Evolutionary conservation across 2,329 filamentous ascomycete genomes (phyloP), one percentile per base, ranked within the genome.

Genomic region (Exophiala xenobiotica): DNA sequence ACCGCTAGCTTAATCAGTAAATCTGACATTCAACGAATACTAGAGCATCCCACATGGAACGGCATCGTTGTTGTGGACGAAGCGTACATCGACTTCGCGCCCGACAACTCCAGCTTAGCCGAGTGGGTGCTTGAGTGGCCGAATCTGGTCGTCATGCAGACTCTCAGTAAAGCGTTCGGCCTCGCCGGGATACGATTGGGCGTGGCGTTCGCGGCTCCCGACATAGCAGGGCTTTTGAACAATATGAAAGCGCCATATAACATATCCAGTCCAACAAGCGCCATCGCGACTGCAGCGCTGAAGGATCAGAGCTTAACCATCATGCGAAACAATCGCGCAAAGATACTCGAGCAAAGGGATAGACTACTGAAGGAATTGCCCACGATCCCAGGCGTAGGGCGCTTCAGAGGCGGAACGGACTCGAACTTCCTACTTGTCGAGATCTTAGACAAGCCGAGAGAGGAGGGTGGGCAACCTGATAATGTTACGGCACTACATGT

Each of bases 81-180:
- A 73, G 93, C 93, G 14, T 99, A 99, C 72, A 84, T 99, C 63
- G 93, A 99, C 72, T 99, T 97, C 66, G 86, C 91, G 5, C 83
- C 84, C 4, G 83, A 87, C 41, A 84, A 81, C 20, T 79, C 88
- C 35, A 95, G 88, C 60, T 79, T 97, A 20, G 92, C 93, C 20
- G 88, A 95, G 70, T 95, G 89, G 86, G 91, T 95, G 1, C 78
- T 81, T 27, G 90, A 96, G 65, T 95, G 88, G 82, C 91, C 92
- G 44, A 99, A 99, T 70, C 78, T 99, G 20, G 90, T 96, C 14
- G 91, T 99, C 51, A 90, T 97, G 88, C 93, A 99, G 76, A 99
- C 93, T 1, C 79, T 97, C n/a, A 95, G 88, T 64, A 99, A 99
- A 70, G 93, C 90, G 0, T 99, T 99, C 66, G 93, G 93, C 22